A percentile compares a stretch with the other conserved stretches of the same genome.
Conservation (phyloP, 176 grass and related monocot genomes). For the Rhipidocladum racemiflorum region DNA sequence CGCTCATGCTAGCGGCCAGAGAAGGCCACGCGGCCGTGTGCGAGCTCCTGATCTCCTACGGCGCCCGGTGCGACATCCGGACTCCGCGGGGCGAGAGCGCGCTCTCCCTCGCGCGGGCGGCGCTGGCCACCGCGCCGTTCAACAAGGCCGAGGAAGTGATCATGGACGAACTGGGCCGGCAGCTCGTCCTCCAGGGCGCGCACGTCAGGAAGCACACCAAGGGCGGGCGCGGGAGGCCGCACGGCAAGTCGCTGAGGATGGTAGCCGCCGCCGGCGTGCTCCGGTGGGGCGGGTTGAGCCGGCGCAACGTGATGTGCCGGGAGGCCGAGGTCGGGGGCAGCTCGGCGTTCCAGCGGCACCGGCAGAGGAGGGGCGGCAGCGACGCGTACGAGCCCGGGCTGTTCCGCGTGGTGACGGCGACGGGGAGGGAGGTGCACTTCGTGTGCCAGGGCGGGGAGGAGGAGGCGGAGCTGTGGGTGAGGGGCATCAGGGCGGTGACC, state of each 20-base stretch:
- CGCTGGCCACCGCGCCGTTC: conserved; percentile 27
- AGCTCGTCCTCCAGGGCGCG: conserved; percentile 53
- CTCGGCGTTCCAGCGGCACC: conserved; percentile 62
- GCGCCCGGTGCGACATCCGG: conserved; percentile 51
- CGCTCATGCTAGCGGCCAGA: conserved; percentile 83
- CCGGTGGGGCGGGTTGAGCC: conserved; percentile 63
- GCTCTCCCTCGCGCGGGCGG: conserved; percentile 64
- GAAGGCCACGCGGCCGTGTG: conserved; percentile 68
- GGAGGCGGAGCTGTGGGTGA: conserved; percentile 83
- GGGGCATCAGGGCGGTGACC: conserved; percentile 70
- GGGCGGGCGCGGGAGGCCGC: conserved; percentile 64
- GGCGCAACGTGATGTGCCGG: conserved; percentile 71
- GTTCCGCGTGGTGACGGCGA: conserved; percentile 76
- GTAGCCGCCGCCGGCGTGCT: conserved; percentile 54
- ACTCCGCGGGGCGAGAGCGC: conserved; percentile 69
- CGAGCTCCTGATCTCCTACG: conserved; percentile 66
- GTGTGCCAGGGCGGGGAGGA: conserved; percentile 74
- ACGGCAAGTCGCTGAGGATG: conserved; percentile 73
- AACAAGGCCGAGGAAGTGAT: conserved; percentile 69
- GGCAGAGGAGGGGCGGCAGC: conserved; percentile 39
- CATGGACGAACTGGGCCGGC: conserved; percentile 71
- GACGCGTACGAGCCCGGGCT: conserved; percentile 64
- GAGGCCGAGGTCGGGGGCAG: conserved; percentile 72
- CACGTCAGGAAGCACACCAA: conserved; percentile 81
- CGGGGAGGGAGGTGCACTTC: conserved; percentile 89